Percentiles rank a stretch among this genome's conserved stretches.
Evolutionary conservation across 2,329 filamentous ascomycete species (phyloP).

Genomic region (Penicillium sp.): DNA sequence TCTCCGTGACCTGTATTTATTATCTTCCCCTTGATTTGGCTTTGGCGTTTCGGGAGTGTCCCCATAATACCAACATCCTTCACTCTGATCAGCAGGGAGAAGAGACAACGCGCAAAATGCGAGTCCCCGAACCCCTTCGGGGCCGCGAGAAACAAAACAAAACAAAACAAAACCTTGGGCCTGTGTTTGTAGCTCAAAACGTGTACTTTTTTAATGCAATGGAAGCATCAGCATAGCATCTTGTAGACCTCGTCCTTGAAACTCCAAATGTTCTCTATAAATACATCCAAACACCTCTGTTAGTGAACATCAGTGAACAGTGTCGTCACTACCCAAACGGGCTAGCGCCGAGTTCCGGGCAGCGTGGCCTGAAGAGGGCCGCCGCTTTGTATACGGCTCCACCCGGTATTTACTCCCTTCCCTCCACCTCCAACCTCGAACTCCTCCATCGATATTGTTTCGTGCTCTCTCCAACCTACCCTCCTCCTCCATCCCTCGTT

Average conservation of each 20-base stretch:
- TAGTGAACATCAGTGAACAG: no score
- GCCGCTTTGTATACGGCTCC: constrained; percentile 28
- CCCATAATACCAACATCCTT: constrained; percentile 33
- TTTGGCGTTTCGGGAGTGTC: constrained; percentile 38
- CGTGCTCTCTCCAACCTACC: constrained; percentile 5
- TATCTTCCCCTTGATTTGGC: constrained; percentile 30
- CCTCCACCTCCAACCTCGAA: constrained; percentile 14
- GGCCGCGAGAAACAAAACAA: constrained; percentile 18
- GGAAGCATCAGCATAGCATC: constrained; percentile 14
- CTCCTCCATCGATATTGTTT: constrained; percentile 12
- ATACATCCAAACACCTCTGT: no score
- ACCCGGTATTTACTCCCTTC: constrained; percentile 25
- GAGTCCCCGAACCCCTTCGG: constrained; percentile 5
- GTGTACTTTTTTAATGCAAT: constrained; percentile 17
- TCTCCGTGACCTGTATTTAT: constrained; percentile 38
- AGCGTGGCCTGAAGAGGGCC: constrained; percentile 46
- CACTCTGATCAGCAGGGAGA: constrained; percentile 4
- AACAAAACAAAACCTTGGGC: no score
- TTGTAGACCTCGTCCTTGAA: no score
- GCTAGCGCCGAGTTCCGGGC: constrained; percentile 39
- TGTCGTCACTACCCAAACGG: constrained; percentile 36
- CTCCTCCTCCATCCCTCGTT: constrained; percentile 7
- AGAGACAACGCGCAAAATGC: constrained; percentile 14
- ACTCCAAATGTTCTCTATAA: no score
- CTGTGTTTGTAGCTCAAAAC: constrained; percentile 1